Base-by-base conservation (phyloP, 176 grass and related monocot genomes). In the Tillandsia leiboldiana region DNA sequence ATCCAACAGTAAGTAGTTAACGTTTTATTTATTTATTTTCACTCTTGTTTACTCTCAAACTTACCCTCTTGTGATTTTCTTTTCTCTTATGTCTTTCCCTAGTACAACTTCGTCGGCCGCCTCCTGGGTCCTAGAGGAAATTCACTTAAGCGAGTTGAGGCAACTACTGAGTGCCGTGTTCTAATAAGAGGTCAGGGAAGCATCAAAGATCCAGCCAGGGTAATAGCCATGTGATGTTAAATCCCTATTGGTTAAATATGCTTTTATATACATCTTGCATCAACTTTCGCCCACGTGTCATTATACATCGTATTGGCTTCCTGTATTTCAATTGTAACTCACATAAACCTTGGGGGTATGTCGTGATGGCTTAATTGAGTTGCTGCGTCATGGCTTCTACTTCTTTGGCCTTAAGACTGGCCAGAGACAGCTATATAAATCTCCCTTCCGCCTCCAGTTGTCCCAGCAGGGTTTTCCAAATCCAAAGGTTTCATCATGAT, bases 71-170 rank as follows among this genome's bases (percentile, higher is more conserved):
- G 75, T 78, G 63, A 9, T 53, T 20, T 10, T 70, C 3, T 66
- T 72, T 57, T 24, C 24, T 49, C 70, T n/a, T 63, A 2, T 53
- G 18, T 57, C 3, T 66, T 72, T 54, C 71, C 56, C 52, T 52
- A 97, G 93, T 97, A 83, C 86, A 97, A 97, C 67, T 97, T 97
- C 50, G 93, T 97, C 65, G 93, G 93, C 1, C 86, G 86, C 72
- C 91, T 97, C 76, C 82, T 97, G 74, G 93, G 93, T 76, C 93
- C 89, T 62, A 89, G 89, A 92, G 93, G 93, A 51, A 90, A 92
- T 89, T 97, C 93, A 52, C 78, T 97, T 65, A 97, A 97, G 65
- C 76, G 93, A 8, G 93, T 97, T 63, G 93, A 97, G 74, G 93
- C 89, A 85, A 92, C 72, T 69, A 97, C 93, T 7, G 93, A 90